Evolutionary conservation across 495 filamentous ascomycete genomes (phyloP).

Genomic region (Podospora anserina): DNA sequence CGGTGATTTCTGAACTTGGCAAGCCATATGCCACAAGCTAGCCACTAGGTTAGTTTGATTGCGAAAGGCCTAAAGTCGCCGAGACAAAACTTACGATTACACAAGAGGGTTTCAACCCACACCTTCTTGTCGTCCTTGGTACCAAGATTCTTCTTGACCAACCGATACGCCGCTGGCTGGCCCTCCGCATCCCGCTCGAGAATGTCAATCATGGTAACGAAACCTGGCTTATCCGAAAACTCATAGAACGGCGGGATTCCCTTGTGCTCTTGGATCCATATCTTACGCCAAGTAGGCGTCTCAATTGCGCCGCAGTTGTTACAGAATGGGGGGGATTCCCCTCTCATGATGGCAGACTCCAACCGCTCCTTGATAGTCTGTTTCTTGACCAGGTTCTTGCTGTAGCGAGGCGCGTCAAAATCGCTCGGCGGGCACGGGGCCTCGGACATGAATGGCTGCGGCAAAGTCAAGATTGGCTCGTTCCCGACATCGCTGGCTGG

Average conservation of each 20-base stretch:
- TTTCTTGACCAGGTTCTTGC: conserved; percentile 55
- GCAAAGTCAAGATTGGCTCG: conserved; percentile 19
- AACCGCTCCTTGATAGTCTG: conserved; percentile 61
- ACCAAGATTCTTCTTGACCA: conserved; percentile 73
- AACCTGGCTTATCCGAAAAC: conserved; percentile 62
- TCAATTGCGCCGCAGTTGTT: conserved; percentile 91
- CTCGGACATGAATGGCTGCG: conserved; percentile 26
- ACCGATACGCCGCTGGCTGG: conserved; percentile 57
- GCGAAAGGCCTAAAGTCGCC: not conserved
- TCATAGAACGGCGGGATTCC: conserved; percentile 62
- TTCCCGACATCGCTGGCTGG: conserved; percentile 26
- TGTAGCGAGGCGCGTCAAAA: conserved; percentile 31
- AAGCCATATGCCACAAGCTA: conserved; percentile 85
- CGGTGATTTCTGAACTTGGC: conserved; percentile 81
- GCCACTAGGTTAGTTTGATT: not conserved
- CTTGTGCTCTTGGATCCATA: conserved; percentile 65
- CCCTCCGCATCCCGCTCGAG: conserved; percentile 58
- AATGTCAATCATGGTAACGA: conserved; percentile 62
- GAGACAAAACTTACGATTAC: conserved; percentile 56
- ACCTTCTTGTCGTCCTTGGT: conserved; percentile 56
- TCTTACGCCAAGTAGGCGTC: conserved; percentile 92
- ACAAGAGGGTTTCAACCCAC: conserved; percentile 70
- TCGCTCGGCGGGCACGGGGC: conserved; percentile 32
- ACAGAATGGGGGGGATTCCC: conserved; percentile 80
- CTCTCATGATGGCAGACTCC: conserved; percentile 62